A percentile compares a stretch with the other conserved stretches of the same genome.
Conservation (phyloP, 805 yeast species). For the Ogataea naganishii region DNA sequence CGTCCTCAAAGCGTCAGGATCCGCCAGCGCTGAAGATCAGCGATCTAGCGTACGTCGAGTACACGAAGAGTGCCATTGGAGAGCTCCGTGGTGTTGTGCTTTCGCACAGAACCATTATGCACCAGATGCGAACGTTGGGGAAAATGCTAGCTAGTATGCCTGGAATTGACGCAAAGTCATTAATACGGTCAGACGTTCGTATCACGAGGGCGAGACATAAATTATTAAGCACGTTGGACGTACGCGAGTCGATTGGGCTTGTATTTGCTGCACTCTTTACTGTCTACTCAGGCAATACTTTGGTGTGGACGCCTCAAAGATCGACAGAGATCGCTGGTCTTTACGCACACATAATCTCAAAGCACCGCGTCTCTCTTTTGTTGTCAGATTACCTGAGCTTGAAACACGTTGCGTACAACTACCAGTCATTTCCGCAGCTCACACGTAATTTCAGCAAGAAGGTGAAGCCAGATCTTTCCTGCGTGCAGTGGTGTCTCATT, state of each 20-base stretch:
- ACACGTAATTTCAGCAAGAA: slow-evolving; percentile 75
- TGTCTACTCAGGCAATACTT: slow-evolving; percentile 74
- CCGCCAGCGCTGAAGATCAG: slow-evolving; percentile 65
- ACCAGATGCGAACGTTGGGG: slow-evolving; percentile 75
- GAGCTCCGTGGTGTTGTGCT: slow-evolving; percentile 89
- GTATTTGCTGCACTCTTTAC: slow-evolving; percentile 75
- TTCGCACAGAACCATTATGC: slow-evolving; percentile 79
- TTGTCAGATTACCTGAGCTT: slow-evolving; percentile 83
- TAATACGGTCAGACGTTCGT: slow-evolving; percentile 45
- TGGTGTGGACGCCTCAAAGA: slow-evolving; percentile 70
- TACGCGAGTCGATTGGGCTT: slow-evolving; percentile 77
- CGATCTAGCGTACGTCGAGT: slow-evolving; percentile 90
- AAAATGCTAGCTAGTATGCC: slow-evolving; percentile 62
- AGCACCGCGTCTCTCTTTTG: slow-evolving; percentile 60
- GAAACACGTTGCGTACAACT: slow-evolving; percentile 86
- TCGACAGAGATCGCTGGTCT: slow-evolving; percentile 76
- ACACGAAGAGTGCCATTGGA: slow-evolving; percentile 82
- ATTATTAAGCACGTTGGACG: slow-evolving; percentile 56
- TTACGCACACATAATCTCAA: slow-evolving; percentile 72
- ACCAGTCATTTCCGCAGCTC: slow-evolving; percentile 79
- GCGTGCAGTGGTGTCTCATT: slow-evolving; percentile 83
- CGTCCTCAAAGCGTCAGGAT: slow-evolving; percentile 45
- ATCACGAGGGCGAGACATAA: slow-evolving; percentile 40
- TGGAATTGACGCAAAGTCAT: slow-evolving; percentile 25
- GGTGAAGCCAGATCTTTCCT: slow-evolving; percentile 65